Evolutionary conservation across 805 yeast genomes (phyloP).

Genomic region (Schwanniomyces vanrijiae): DNA sequence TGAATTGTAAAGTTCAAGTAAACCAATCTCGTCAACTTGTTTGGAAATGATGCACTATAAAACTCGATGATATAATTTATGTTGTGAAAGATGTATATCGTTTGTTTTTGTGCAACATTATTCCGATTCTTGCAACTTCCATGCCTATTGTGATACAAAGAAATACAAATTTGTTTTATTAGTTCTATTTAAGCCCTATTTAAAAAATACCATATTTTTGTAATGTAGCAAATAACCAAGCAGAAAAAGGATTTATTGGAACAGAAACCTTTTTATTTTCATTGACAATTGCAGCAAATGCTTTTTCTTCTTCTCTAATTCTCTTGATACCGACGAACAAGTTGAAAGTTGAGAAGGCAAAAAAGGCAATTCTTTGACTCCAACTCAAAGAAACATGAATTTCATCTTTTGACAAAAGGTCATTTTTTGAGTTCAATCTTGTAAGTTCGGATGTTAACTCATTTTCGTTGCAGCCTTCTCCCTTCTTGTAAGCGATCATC

Average conservation of each 20-base stretch:
- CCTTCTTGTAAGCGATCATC: conserved; percentile 22
- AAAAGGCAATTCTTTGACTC: conserved; percentile 14
- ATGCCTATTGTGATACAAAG: neutral
- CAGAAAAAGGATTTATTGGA: conserved; percentile 10
- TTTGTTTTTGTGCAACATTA: neutral
- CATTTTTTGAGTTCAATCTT: conserved; percentile 6
- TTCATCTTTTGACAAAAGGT: conserved; percentile 3
- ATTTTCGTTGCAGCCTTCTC: conserved; percentile 1
- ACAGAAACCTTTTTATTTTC: conserved; percentile 12
- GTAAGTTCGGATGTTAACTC: conserved; percentile 7
- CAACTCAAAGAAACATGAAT: conserved; percentile 8
- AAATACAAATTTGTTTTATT: neutral
- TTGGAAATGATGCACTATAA: neutral
- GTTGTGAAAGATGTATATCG: neutral
- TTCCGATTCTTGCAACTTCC: neutral
- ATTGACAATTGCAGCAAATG: conserved; percentile 21
- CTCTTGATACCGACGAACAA: conserved; percentile 10
- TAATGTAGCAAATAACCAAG: conserved; percentile 20
- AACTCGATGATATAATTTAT: neutral
- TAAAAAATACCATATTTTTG: conserved; percentile 26
- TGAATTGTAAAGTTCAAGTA: neutral
- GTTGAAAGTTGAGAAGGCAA: conserved; percentile 10
- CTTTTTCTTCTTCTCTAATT: conserved; percentile 14
- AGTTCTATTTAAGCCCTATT: neutral
- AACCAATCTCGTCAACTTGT: neutral